Percentiles rank a stretch among this genome's conserved stretches.
These are phyloP conservation scores for Magnolia kwangsiensis DNA, from an alignment of 164 flowering plant species.

Conservation along the genomic window DNA sequence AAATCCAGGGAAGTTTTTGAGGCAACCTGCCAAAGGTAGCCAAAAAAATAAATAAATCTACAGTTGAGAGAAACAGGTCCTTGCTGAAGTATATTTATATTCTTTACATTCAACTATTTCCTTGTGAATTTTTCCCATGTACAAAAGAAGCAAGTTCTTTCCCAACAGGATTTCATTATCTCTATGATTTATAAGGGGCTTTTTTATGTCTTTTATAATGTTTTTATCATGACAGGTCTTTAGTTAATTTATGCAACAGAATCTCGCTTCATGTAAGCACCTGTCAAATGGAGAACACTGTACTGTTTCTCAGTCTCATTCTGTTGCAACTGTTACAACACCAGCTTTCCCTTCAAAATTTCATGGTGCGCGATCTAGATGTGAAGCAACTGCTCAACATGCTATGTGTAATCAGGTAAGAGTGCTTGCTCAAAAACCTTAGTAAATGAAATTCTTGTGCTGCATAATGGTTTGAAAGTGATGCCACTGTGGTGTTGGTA, in stretches of 20 bases:
- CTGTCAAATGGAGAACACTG: conserved; percentile 3
- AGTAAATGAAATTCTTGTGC: neutral
- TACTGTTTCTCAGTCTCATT: conserved; percentile 12
- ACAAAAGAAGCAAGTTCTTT: neutral
- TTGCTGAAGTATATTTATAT: neutral
- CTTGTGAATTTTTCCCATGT: neutral
- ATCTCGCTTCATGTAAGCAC: conserved; percentile 10
- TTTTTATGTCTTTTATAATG: neutral
- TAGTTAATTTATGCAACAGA: conserved; percentile 17
- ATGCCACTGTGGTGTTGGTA: neutral
- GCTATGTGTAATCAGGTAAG: conserved; percentile 21
- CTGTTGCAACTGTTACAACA: conserved; percentile 16
- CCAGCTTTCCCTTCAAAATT: conserved; percentile 13
- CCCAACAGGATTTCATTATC: neutral
- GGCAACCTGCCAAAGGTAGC: too few species aligned
- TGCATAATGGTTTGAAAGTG: neutral
- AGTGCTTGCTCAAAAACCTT: neutral
- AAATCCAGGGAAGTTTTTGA: too few species aligned
- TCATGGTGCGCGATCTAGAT: conserved; percentile 3
- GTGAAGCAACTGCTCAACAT: conserved; percentile 1
- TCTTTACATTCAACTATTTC: neutral
- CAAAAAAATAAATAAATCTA: too few species aligned
- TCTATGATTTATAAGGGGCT: neutral
- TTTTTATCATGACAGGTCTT: neutral
- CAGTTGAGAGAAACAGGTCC: neutral